Percentiles rank a stretch among this genome's conserved stretches.
These are phyloP conservation scores for Aspergillus viridinutans DNA, from an alignment of 2,329 filamentous ascomycete genomes.

Conservation along the genomic window DNA sequence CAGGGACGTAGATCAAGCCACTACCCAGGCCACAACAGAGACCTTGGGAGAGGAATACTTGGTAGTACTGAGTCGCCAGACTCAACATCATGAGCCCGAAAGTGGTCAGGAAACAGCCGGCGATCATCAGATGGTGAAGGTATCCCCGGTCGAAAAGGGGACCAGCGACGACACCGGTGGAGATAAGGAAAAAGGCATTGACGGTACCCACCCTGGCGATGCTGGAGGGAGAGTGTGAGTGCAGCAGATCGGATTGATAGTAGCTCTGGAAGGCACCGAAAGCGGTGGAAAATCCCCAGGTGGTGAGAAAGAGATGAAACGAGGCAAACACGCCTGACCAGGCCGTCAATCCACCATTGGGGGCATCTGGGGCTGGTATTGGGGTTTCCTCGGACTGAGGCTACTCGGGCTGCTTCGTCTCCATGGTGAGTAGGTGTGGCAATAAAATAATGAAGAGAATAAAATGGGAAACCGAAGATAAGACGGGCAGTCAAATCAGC, in stretches of 20 bases:
- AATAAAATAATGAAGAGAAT: too few relatives aligned
- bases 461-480: not conserved
- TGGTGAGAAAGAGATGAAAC: conserved; percentile 20
- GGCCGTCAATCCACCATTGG: conserved; percentile 17
- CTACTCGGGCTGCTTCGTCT: not conserved
- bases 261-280: conserved; percentile 24
- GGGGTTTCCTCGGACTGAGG: not conserved
- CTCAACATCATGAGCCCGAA: conserved; percentile 45
- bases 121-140: conserved; percentile 33
- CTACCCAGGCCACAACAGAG: conserved; percentile 48
- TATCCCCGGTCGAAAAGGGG: conserved; percentile 44
- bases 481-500: not conserved
- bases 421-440: not conserved
- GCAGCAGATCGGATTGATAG: conserved; percentile 18
- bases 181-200: conserved; percentile 42
- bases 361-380: not conserved
- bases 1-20: conserved; percentile 56
- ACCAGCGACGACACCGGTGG: conserved; percentile 41
- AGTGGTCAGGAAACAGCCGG: conserved; percentile 37
- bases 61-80: conserved; percentile 41
- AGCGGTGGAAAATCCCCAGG: conserved; percentile 17
- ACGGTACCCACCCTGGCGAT: conserved; percentile 45
- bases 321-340: conserved; percentile 17
- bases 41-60: conserved; percentile 44
- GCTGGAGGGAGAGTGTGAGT: conserved; percentile 25